phyloP scores from a whole-genome alignment of 805 yeast genomes.

The Priceomyces melissophilus region DNA sequence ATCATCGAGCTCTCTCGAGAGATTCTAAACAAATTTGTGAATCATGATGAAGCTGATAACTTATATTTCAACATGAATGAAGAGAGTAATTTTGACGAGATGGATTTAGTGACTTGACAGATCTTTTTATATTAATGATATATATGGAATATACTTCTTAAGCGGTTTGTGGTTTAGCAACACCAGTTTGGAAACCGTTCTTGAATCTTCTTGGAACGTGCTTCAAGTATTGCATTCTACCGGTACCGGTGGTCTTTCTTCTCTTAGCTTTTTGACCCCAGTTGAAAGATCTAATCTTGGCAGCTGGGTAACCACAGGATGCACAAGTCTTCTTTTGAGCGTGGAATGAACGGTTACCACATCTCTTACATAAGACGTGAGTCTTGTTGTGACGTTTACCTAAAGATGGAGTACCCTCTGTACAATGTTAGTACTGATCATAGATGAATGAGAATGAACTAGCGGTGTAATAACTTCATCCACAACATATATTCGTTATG shows the following conservation, averaged over 20 bases:
- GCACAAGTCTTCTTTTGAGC: conserved; percentile 98
- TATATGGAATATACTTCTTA: conserved; percentile 26
- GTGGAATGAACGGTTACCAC: conserved; percentile 99
- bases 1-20: conserved; percentile 69
- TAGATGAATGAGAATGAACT: neutral
- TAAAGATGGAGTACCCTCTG: conserved; percentile 99
- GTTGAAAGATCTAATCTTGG: conserved; percentile 97
- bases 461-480: too few species aligned
- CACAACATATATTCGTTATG: too few species aligned
- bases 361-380: conserved; percentile 98
- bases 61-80: conserved; percentile 64
- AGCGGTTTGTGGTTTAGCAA: conserved; percentile 63
- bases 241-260: conserved; percentile 99
- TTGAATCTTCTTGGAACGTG: conserved; percentile 96
- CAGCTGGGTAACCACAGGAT: conserved; percentile 99
- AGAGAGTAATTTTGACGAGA: conserved; percentile 23
- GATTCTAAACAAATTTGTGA: conserved; percentile 61
- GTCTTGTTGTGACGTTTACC: conserved; percentile 99
- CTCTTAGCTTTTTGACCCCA: conserved; percentile 99
- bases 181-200: conserved; percentile 97
- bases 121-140: conserved; percentile 3
- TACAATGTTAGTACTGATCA: conserved; percentile 4
- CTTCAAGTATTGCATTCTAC: conserved; percentile 98
- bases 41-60: conserved; percentile 77
- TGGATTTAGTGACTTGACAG: conserved; percentile 15